Conservation (phyloP, 768 basidiomycete species). For the Suillus ampliporus region DNA sequence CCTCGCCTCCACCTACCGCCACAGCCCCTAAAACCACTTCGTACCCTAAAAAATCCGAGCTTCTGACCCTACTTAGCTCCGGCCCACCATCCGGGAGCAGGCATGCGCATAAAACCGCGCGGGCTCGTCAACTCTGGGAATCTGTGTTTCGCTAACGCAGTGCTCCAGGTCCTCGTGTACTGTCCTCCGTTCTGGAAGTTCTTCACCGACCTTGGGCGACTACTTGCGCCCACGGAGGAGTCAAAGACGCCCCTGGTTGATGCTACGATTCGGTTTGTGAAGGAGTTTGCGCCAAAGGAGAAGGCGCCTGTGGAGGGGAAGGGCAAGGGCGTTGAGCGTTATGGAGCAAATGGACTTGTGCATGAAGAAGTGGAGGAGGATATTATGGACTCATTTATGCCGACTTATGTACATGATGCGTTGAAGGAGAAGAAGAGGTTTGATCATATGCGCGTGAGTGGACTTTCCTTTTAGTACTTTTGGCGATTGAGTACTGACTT, state of each 20-base stretch:
- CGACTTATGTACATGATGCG: conserved; percentile 87
- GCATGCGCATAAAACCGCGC: conserved; percentile 59
- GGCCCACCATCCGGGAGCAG: conserved; percentile 34
- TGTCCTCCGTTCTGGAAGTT: conserved; percentile 85
- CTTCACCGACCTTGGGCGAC: conserved; percentile 71
- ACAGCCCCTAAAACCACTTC: conserved; percentile 36
- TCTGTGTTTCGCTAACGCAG: conserved; percentile 97
- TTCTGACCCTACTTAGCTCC: conserved; percentile 58
- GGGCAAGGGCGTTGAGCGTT: conserved; percentile 45
- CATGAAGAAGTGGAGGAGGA: conserved; percentile 52
- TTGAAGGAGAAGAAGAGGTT: conserved; percentile 94
- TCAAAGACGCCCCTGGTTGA: conserved; percentile 61
- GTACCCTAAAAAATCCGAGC: conserved; percentile 49
- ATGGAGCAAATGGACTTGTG: conserved; percentile 17
- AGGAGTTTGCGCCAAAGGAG: conserved; percentile 62
- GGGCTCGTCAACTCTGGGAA: conserved; percentile 95
- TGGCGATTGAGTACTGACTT: conserved; percentile 10
- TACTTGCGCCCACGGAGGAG: conserved; percentile 43
- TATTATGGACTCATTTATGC: conserved; percentile 75
- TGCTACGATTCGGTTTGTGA: conserved; percentile 75
- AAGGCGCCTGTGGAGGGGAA: conserved; percentile 34
- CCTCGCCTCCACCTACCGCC: conserved; percentile 37
- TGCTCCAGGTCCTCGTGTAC: conserved; percentile 89
- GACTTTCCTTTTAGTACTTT: conserved; percentile 10
- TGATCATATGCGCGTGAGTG: conserved; percentile 85